Percentiles rank a stretch among this genome's conserved stretches.
Conservation (phyloP, 108 stramenopile species). For the Schizochytrium sp. region DNA sequence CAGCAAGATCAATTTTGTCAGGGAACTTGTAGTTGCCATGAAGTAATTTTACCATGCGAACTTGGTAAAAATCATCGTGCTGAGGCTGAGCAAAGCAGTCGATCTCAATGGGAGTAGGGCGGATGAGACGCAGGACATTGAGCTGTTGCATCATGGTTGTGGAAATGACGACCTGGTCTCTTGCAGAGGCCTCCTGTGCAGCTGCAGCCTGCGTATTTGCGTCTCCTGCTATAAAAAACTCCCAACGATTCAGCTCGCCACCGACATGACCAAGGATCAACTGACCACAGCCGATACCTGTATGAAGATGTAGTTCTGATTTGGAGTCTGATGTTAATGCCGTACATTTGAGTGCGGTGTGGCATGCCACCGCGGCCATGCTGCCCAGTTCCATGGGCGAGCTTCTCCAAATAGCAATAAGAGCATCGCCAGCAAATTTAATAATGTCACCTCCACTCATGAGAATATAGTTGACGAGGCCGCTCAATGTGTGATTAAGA, state of each 20-base stretch:
- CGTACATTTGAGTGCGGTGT: slow-evolving; percentile 68
- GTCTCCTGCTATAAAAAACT: slow-evolving; percentile 76
- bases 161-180: slow-evolving; percentile 74
- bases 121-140: neutral
- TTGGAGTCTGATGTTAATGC: slow-evolving; percentile 46
- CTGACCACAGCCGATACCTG: slow-evolving; percentile 74
- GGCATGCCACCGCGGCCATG: slow-evolving; percentile 73
- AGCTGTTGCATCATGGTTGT: slow-evolving; percentile 62
- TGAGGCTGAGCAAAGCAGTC: neutral
- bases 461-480: slow-evolving; percentile 72
- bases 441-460: slow-evolving; percentile 77
- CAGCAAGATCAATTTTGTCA: neutral
- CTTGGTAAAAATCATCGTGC: neutral
- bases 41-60: slow-evolving; percentile 15
- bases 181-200: slow-evolving; percentile 70
- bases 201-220: slow-evolving; percentile 74
- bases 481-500: slow-evolving; percentile 36
- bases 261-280: slow-evolving; percentile 73
- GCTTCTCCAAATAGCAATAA: slow-evolving; percentile 77
- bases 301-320: slow-evolving; percentile 69
- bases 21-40: slow-evolving; percentile 14
- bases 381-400: slow-evolving; percentile 62
- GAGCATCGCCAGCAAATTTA: slow-evolving; percentile 79
- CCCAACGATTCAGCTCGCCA: slow-evolving; percentile 71
- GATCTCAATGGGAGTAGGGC: neutral